A percentile compares a stretch with the other conserved stretches of the same genome.
These are phyloP conservation scores for Backusella westeae DNA, from an alignment of 192 early-diverging fungal genomes.

Conservation along the genomic window DNA sequence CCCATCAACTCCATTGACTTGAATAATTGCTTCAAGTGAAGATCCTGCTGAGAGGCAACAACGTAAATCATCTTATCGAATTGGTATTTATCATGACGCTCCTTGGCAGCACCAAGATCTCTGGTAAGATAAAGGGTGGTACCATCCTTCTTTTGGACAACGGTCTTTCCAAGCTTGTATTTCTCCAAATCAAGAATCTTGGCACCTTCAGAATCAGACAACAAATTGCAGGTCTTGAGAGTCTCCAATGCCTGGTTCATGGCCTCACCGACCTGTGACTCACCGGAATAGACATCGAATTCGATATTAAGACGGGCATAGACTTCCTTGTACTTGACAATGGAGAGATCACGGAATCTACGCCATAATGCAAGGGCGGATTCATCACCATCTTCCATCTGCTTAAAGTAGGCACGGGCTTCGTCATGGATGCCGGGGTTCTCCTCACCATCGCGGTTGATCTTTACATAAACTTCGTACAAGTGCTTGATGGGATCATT, in stretches of 20 bases:
- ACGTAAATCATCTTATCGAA: conserved; percentile 95
- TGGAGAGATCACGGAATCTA: conserved; percentile 85
- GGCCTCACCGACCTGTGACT: conserved; percentile 82
- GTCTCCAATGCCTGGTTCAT: conserved; percentile 68
- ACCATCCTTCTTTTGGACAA: conserved; percentile 90
- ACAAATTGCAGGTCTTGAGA: conserved; percentile 68
- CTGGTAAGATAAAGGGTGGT: conserved; percentile 93
- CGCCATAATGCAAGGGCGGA: conserved; percentile 79
- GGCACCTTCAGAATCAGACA: conserved; percentile 81
- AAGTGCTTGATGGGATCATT: conserved; percentile 88
- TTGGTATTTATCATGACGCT: conserved; percentile 83
- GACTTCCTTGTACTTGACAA: conserved; percentile 88
- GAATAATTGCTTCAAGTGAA: conserved; percentile 94
- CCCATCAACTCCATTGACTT: conserved; percentile 84
- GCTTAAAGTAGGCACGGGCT: conserved; percentile 89
- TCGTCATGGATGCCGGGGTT: conserved; percentile 71
- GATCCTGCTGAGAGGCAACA: conserved; percentile 85
- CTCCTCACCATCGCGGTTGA: conserved; percentile 73
- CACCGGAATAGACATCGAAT: conserved; percentile 96
- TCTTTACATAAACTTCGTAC: conserved; percentile 89
- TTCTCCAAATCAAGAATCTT: conserved; percentile 80
- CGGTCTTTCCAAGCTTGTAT: conserved; percentile 79
- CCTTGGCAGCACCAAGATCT: conserved; percentile 93
- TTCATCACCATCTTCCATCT: conserved; percentile 93
- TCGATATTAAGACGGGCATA: conserved; percentile 87